Conservation (phyloP, 2,329 filamentous ascomycete genomes). For the Grosmannia serpens region DNA sequence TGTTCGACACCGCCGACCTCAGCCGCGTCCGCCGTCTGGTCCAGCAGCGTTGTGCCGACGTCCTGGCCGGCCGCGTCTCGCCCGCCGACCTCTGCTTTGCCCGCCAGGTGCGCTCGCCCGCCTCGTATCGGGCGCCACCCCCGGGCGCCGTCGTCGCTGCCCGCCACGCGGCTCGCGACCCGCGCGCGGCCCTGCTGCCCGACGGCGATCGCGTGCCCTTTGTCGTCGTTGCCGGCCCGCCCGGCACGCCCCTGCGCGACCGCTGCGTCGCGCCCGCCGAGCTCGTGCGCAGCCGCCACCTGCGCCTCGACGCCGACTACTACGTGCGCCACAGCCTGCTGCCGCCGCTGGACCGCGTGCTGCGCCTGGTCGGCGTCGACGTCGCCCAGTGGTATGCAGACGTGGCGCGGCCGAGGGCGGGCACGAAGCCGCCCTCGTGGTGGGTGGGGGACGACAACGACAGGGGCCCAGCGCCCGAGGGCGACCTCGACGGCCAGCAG, state of each 20-base stretch:
- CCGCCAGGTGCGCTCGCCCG: conserved; percentile 66
- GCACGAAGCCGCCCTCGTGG: not conserved
- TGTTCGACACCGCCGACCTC: conserved; percentile 84
- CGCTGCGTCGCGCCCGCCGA: conserved; percentile 82
- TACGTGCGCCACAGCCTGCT: conserved; percentile 96
- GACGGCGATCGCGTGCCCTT: conserved; percentile 93
- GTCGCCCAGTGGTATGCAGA: conserved; percentile 89
- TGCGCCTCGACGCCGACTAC: conserved; percentile 84
- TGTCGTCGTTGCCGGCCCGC: conserved; percentile 80
- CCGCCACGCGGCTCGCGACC: conserved; percentile 75
- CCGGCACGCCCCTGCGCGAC: conserved; percentile 75
- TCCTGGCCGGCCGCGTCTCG: conserved; percentile 78
- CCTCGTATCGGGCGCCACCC: conserved; percentile 73
- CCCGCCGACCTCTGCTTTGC: conserved; percentile 96
- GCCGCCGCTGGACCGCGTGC: conserved; percentile 88
- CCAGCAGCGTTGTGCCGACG: conserved; percentile 68
- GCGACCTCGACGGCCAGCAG: conserved; percentile 31
- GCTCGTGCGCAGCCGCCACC: conserved; percentile 56
- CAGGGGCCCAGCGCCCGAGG: conserved; percentile 34
- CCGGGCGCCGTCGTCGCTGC: conserved; percentile 84
- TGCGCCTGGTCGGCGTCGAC: conserved; percentile 83
- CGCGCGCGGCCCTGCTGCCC: conserved; percentile 81
- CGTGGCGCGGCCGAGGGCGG: conserved; percentile 64
- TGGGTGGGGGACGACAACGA: not conserved
- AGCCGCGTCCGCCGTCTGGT: conserved; percentile 72